phyloP scores from a whole-genome alignment of 2,329 filamentous ascomycete genomes.

The Geoglossum cookeanum region DNA sequence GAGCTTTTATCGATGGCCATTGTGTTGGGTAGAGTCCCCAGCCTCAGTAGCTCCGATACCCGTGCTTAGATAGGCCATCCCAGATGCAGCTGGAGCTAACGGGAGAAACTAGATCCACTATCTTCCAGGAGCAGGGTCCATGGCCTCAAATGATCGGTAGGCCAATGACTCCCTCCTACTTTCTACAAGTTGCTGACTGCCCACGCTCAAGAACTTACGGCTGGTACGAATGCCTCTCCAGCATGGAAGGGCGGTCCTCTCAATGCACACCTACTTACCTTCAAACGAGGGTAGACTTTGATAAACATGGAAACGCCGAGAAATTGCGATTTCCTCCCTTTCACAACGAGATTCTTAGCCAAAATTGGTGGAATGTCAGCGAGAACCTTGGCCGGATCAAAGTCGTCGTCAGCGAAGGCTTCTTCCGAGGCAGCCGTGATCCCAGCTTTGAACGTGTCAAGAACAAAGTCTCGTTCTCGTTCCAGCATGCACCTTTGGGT shows the following conservation, averaged over 20 bases:
- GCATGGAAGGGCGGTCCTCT: no score
- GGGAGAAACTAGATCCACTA: background rate
- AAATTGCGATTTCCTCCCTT: slow-evolving; percentile 56
- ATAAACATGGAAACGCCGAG: slow-evolving; percentile 38
- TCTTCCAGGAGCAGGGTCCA: slow-evolving; percentile 1
- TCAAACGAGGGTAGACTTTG: slow-evolving; percentile 18
- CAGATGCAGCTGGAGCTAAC: background rate
- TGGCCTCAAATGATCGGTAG: slow-evolving; percentile 36
- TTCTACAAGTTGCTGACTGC: slow-evolving; percentile 1
- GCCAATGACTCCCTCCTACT: slow-evolving; percentile 5
- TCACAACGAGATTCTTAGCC: slow-evolving; percentile 45
- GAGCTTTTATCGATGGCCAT: slow-evolving; percentile 49
- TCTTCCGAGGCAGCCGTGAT: slow-evolving; percentile 29
- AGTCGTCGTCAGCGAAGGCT: slow-evolving; percentile 55
- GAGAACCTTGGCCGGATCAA: slow-evolving; percentile 60
- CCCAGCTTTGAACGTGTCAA: slow-evolving; percentile 45
- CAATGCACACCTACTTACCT: background rate
- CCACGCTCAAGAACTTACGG: background rate
- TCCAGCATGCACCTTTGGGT: slow-evolving; percentile 70
- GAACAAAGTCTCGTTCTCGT: slow-evolving; percentile 61
- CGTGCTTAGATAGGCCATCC: background rate
- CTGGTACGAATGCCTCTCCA: background rate
- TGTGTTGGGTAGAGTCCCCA: slow-evolving; percentile 35
- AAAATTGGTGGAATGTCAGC: slow-evolving; percentile 50
- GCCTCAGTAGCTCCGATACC: no score